Evolutionary conservation across 202 grass and related monocot species (phyloP).

Genomic region (Digitaria exilis): DNA sequence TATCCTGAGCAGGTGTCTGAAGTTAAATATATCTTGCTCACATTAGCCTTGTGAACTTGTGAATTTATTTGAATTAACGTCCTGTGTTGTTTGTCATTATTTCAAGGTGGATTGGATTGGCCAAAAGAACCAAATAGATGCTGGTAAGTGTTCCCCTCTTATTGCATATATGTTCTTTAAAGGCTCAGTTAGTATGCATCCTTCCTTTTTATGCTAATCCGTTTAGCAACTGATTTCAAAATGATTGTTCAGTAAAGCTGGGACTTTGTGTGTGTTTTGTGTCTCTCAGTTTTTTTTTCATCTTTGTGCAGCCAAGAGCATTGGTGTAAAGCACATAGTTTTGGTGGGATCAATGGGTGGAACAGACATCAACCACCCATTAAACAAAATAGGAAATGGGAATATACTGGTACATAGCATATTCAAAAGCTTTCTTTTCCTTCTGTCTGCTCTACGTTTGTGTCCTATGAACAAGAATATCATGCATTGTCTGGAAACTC

Average conservation of each 20-base stretch:
- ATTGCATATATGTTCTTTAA: not conserved
- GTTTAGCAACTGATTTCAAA: not conserved
- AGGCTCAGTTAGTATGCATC: not conserved
- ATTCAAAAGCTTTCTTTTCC: not conserved
- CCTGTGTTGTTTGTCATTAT: not conserved
- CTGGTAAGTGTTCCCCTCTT: constrained; percentile 38
- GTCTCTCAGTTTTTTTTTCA: not conserved
- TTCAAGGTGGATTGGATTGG: constrained; percentile 94
- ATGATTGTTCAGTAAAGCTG: not conserved
- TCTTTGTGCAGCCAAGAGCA: constrained; percentile 56
- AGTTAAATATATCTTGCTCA: not conserved
- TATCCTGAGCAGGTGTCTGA: constrained; percentile 74
- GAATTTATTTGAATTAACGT: constrained; percentile 2
- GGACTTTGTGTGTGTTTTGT: not conserved
- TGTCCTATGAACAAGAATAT: not conserved
- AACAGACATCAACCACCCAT: constrained; percentile 77
- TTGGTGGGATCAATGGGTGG: constrained; percentile 93
- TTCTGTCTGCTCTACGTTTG: not conserved
- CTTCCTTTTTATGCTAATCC: not conserved
- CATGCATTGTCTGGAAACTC: not conserved
- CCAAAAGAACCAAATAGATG: constrained; percentile 96
- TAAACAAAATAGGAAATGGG: constrained; percentile 84
- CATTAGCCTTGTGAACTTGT: not conserved
- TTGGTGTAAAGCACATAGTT: constrained; percentile 81
- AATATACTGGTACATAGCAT: constrained; percentile 66